Evolutionary conservation across 257 asterid species (phyloP).

Genomic region (Phtheirospermum japonicum): DNA sequence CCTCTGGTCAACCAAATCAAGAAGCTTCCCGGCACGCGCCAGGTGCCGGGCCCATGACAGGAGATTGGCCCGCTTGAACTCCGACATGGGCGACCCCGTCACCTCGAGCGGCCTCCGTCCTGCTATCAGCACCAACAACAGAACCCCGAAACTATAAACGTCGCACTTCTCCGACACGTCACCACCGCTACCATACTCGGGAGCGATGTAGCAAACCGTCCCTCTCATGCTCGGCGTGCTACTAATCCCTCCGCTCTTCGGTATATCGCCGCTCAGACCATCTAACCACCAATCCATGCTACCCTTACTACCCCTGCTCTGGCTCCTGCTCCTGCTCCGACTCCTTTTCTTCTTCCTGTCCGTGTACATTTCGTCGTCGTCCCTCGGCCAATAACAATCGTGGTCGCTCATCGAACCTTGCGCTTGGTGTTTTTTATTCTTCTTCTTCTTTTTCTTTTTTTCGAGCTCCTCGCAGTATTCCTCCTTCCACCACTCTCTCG

Average conservation of each 20-base stretch:
- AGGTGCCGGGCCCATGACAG: conserved; percentile 91
- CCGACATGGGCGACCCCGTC: conserved; percentile 91
- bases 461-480: conserved; percentile 95
- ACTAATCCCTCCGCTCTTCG: conserved; percentile 78
- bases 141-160: conserved; percentile 86
- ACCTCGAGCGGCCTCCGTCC: conserved; percentile 98
- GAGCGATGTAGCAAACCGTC: conserved; percentile 89
- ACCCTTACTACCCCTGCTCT: conserved; percentile 48
- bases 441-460: conserved; percentile 80
- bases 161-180: conserved; percentile 87
- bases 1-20: conserved; percentile 71
- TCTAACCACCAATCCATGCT: conserved; percentile 96
- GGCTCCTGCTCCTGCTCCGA: conserved; percentile 41
- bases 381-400: conserved; percentile 61
- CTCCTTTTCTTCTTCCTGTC: conserved; percentile 59
- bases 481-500: conserved; percentile 99
- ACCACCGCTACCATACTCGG: conserved; percentile 76
- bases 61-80: conserved; percentile 87
- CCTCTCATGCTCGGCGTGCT: conserved; percentile 99
- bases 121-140: conserved; percentile 71
- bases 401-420: conserved; percentile 55
- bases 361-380: conserved; percentile 47
- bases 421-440: conserved; percentile 37
- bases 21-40: conserved; percentile 92
- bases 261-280: conserved; percentile 82